Base-by-base conservation (phyloP, 768 basidiomycete genomes). In the Fomitopsis pulvina region DNA sequence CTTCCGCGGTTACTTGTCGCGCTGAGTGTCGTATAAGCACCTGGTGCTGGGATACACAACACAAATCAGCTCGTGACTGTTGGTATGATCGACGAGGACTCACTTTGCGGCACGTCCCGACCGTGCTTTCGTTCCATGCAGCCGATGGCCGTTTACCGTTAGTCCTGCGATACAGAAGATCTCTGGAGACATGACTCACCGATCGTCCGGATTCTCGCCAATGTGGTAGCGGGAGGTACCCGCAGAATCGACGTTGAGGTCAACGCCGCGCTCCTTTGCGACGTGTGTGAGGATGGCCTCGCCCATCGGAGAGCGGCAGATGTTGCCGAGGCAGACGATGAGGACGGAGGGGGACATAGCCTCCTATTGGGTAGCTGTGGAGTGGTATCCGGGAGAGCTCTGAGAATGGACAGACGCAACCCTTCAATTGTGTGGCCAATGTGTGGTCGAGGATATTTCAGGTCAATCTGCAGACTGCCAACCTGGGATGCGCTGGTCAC, bases 261-360 rank as follows among this genome's bases (percentile, higher is more conserved):
- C 75, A 34, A 89, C 60, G 11, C 80, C 80, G 28, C 87, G 80
- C 58, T 81, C 75, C 43, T 72, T 67, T 8, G 86, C 87, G 50
- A 81, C 75, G 47, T 89, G 75, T 52, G 69, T 73, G 26, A 94
- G 74, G 21, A 94, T 87, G 2, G 91, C 92, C 68, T 93, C 90
- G 26, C 91, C 92, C 81, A 95, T 90, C 0, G 92, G 92, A 21
- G 89, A 92, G 28, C 92, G 83, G 62, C 91, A 91, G 51, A 91
- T 90, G 62, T 91, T 91, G 11, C 87, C 87, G 50, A 90, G 67
- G 56, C 89, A 92, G 30, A 91, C 87, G 52, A 90, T 66, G 43
- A 92, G 77, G 26, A 84, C 85, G 47, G 79, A 71, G 3, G 61
- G 61, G 41, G 46, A 2, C 38, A 32, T 45, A 10, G 18, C 4